Conservation (phyloP, 345 rosid genomes). For the Rhizophora mangle region DNA sequence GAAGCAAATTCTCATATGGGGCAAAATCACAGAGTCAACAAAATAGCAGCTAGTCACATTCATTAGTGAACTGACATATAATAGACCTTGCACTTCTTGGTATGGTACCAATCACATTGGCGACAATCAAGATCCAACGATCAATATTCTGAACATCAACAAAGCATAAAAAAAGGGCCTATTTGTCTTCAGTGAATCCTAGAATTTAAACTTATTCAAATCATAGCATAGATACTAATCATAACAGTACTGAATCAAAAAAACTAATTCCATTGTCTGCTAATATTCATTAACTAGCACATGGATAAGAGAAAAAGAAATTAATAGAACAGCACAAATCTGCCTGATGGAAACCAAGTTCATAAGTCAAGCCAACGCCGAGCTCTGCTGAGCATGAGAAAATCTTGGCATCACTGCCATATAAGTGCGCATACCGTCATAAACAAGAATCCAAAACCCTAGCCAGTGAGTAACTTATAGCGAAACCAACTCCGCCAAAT, state of each 20-base stretch:
- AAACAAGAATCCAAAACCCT: slow-evolving; percentile 71
- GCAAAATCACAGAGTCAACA: background rate
- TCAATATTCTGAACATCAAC: no score
- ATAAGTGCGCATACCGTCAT: slow-evolving; percentile 71
- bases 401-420: slow-evolving; percentile 77
- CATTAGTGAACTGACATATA: no score
- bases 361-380: slow-evolving; percentile 76
- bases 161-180: no score
- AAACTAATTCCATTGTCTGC: background rate
- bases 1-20: background rate
- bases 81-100: no score
- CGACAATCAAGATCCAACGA: no score
- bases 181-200: no score
- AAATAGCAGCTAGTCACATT: background rate
- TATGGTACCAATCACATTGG: no score
- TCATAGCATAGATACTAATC: no score
- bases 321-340: background rate
- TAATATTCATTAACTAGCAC: background rate
- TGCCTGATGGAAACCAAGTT: slow-evolving; percentile 97
- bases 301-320: background rate
- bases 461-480: slow-evolving; percentile 61
- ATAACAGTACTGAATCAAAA: no score
- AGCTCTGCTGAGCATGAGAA: slow-evolving; percentile 86
- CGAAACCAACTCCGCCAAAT: slow-evolving; percentile 91
- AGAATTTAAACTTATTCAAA: no score